Evolutionary conservation across 2,329 filamentous ascomycete genomes (phyloP).

Genomic region (Thelonectria blattea): DNA sequence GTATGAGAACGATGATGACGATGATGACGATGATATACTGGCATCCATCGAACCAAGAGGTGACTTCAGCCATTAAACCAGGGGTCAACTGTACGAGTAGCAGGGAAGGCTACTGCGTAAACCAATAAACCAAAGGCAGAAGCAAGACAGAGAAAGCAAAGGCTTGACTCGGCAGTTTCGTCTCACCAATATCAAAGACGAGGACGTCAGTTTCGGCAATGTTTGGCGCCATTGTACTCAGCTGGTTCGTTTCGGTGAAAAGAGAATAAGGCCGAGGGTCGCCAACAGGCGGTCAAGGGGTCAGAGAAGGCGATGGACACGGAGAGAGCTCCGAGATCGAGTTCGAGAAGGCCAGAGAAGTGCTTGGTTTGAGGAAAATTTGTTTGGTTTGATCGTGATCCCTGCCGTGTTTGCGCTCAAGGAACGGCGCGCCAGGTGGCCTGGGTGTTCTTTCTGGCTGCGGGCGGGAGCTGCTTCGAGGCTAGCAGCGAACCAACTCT

Average conservation of each 20-base stretch:
- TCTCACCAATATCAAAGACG: conserved; percentile 48
- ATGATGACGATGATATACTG: not conserved
- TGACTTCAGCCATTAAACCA: not conserved
- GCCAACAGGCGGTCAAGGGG: conserved; percentile 20
- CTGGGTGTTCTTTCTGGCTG: conserved; percentile 34
- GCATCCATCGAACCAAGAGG: not conserved
- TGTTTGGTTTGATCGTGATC: conserved; percentile 4
- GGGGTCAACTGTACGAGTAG: not conserved
- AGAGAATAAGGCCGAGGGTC: conserved; percentile 26
- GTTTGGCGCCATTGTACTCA: conserved; percentile 31
- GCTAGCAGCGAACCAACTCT: conserved; percentile 5
- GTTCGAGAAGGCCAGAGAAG: not conserved
- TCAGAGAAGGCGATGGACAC: conserved; percentile 8
- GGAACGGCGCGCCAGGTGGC: conserved; percentile 15
- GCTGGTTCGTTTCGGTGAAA: conserved; percentile 17
- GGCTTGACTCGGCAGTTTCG: conserved; percentile 19
- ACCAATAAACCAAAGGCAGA: conserved; percentile 1
- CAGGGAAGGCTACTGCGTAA: not conserved
- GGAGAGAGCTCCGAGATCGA: conserved; percentile 5
- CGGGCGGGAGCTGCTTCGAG: conserved; percentile 29
- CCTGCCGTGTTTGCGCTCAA: conserved; percentile 11
- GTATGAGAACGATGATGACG: conserved; percentile 5
- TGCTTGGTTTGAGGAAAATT: not conserved
- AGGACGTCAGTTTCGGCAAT: conserved; percentile 42
- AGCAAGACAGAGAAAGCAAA: conserved; percentile 3